Evolutionary conservation across 1,284 basidiomycete genomes (phyloP).

Genomic region (Rhodotorula sp.): DNA sequence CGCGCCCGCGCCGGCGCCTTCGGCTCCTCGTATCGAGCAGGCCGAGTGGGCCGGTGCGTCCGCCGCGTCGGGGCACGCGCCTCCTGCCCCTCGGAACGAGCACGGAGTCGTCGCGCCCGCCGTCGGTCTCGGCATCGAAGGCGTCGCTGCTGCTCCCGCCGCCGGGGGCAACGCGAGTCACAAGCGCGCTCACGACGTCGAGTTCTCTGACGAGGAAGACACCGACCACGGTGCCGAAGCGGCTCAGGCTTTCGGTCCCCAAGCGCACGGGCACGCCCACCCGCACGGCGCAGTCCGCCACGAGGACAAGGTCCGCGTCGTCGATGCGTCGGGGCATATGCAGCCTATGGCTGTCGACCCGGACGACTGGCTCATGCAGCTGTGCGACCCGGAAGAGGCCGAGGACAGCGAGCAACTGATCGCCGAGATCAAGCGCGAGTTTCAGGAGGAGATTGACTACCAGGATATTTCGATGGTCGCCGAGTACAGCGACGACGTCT

Average conservation of each 20-base stretch:
- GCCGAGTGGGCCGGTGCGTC: conserved; percentile 31
- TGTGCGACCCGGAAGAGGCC: conserved; percentile 31
- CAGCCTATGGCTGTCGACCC: conserved; percentile 20
- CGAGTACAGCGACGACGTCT: conserved; percentile 97
- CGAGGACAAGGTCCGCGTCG: conserved; percentile 37
- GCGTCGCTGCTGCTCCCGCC: neutral
- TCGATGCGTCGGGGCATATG: conserved; percentile 1
- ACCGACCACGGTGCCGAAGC: conserved; percentile 47
- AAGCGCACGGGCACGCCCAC: neutral
- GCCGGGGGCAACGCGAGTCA: conserved; percentile 7
- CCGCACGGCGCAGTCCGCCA: conserved; percentile 35
- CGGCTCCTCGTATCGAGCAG: conserved; percentile 26
- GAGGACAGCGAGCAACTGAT: conserved; percentile 41
- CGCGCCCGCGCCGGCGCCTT: conserved; percentile 8
- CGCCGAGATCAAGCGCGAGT: conserved; percentile 47
- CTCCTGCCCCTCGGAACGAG: conserved; percentile 7
- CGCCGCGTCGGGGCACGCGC: neutral
- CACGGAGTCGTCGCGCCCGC: conserved; percentile 1
- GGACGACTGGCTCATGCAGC: conserved; percentile 33
- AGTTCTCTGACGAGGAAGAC: conserved; percentile 54
- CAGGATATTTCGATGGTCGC: conserved; percentile 96
- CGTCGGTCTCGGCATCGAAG: conserved; percentile 24
- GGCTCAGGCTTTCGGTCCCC: conserved; percentile 39
- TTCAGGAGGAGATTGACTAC: conserved; percentile 66
- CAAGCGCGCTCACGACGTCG: conserved; percentile 45